phyloP scores from a whole-genome alignment of 345 rosid genomes.

The Brassica juncea region DNA sequence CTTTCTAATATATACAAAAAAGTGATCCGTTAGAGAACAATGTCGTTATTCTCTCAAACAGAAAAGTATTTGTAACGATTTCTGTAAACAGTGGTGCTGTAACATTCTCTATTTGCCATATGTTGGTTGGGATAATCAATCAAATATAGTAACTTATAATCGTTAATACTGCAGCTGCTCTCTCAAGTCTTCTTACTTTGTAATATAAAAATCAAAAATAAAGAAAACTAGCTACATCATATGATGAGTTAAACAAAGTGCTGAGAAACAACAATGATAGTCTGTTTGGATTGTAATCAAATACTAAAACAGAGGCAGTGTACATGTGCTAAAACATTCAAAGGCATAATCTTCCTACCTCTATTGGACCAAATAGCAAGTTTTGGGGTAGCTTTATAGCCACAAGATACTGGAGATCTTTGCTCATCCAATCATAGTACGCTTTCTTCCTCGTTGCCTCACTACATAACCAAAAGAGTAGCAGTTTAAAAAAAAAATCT shows the following conservation, averaged over 20 bases:
- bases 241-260: not conserved
- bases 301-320: not conserved
- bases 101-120: conserved; percentile 18
- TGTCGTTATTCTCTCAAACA: not conserved
- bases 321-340: not conserved
- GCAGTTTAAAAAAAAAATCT: not conserved
- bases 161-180: not conserved
- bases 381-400: not conserved
- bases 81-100: not conserved
- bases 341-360: not conserved
- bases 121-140: conserved; percentile 20
- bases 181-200: not conserved
- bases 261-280: not conserved
- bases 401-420: not conserved
- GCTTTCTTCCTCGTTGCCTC: conserved; percentile 89
- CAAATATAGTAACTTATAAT: conserved; percentile 23
- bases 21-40: not conserved
- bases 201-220: not conserved
- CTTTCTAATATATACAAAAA: not conserved
- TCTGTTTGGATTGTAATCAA: not conserved
- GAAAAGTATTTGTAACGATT: not conserved
- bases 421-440: conserved; percentile 88
- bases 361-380: not conserved
- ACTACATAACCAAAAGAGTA: conserved; percentile 46
- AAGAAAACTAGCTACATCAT: not conserved